Base-by-base conservation (phyloP, 306 rosid genomes). In the Astragalus membranaceus region DNA sequence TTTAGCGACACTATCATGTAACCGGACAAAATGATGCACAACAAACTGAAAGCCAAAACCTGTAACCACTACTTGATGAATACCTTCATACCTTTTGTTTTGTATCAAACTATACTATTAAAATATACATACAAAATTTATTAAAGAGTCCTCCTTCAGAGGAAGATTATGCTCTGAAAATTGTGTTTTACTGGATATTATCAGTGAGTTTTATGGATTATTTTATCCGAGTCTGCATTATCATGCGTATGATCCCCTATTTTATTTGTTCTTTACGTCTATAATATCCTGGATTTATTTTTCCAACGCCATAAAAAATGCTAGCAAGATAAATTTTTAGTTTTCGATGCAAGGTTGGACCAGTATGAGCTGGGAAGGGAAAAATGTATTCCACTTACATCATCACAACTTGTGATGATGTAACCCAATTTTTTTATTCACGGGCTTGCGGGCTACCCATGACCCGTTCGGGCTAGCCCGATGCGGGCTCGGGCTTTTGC, bases 101-200 rank as follows among this genome's bases (percentile, higher is more conserved):
- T n/a, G 13, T 8, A 36, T 10, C 13, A 35, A 37, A 14, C 10
- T 59, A 30, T 59, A 59, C 3, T 36, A 35, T 37, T 58, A 3
- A 52, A 42, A 42, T 42, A 42, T 1, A 47, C 11, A 7, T 12
- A n/a, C 11, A 43, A 8, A 50, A 13, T 7, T 7, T 6, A 23
- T 1, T 42, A 14, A 33, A 49, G 47, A 65, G 30, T 29, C 14
- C 5, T 32, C 43, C 48, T 53, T 50, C 51, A 14, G 14, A 29
- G 8, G 17, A 68, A 64, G 20, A 35, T 70, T 58, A 51, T 74
- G 85, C 79, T 30, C 68, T 67, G 78, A 65, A 79, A 77, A 44
- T 35, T 69, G 85, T 72, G 83, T 83, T 83, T 85, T 86, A 88
- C 88, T 30, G 82, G 79, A 57, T 16, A 23, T 26, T 13, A 5